A percentile compares a stretch with the other conserved stretches of the same genome.
phyloP scores from a whole-genome alignment of 2,329 filamentous ascomycete genomes.

The Penicillium brasilianum region DNA sequence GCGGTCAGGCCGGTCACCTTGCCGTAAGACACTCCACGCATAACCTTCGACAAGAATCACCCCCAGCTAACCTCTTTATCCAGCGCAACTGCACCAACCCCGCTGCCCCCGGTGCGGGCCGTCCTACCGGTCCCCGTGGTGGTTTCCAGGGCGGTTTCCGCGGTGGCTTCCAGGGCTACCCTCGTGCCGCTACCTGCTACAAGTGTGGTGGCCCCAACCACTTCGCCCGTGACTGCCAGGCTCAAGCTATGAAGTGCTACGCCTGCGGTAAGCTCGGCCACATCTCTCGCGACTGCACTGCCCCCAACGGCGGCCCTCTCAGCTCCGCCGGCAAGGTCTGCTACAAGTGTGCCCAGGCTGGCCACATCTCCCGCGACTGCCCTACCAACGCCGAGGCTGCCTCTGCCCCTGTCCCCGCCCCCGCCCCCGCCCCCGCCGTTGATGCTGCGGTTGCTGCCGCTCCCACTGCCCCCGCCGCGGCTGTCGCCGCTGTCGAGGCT shows the following conservation, averaged over 20 bases:
- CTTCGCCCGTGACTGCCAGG: conserved; percentile 97
- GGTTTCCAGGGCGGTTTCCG: conserved; percentile 68
- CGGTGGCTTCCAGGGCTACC: conserved; percentile 69
- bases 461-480: conserved; percentile 39
- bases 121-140: conserved; percentile 70
- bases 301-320: conserved; percentile 91
- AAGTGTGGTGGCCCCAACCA: conserved; percentile 88
- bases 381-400: conserved; percentile 68
- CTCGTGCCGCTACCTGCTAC: conserved; percentile 68
- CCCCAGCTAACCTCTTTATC: conserved; percentile 6
- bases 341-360: conserved; percentile 95
- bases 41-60: conserved; percentile 8
- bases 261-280: conserved; percentile 94
- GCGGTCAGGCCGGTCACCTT: conserved; percentile 89
- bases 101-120: conserved; percentile 63
- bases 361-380: conserved; percentile 96
- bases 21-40: conserved; percentile 65
- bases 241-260: conserved; percentile 98
- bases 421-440: conserved; percentile 44
- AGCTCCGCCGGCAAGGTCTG: conserved; percentile 98
- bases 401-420: conserved; percentile 40
- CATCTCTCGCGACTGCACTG: conserved; percentile 93
- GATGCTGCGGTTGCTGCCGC: conserved; percentile 34
- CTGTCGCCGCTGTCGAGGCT: conserved; percentile 40
- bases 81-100: conserved; percentile 71